Base-by-base conservation (phyloP, 768 basidiomycete genomes). In the Trametes coccinea region DNA sequence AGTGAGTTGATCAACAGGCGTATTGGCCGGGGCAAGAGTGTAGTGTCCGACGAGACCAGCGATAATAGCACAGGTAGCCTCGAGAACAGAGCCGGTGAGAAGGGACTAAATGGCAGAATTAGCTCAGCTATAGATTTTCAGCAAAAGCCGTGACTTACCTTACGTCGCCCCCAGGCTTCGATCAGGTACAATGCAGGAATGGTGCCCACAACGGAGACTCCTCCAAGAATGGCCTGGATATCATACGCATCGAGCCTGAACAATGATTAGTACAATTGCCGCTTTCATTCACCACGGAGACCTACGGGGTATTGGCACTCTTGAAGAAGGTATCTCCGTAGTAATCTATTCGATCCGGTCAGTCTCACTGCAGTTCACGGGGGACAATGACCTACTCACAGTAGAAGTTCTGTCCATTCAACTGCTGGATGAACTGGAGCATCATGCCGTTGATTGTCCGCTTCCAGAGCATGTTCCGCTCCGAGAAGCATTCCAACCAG, bases 281-380 rank as follows among this genome's bases (percentile, higher is more conserved):
- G n/a, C n/a, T n/a, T n/a, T n/a, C n/a, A n/a, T n/a, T n/a, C n/a
- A n/a, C n/a, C n/a, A n/a, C 27, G 6, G 37, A n/a, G 14, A 63
- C 82, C 63, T 67, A 85, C 84, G 78, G 66, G 13, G 87, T 88
- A 47, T 88, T 86, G 16, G 88, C 86, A 61, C 81, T 86, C 73
- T 88, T 75, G 78, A 92, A 93, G 80, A 92, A 92, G 0, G 86
- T 88, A 60, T 90, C 87, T 16, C 89, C 88, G 67, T 89, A 90
- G 71, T 90, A 90, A 69, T 90, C 88, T 89, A 64, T n/a, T 30
- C 31, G 11, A 29, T 16, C 48, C 61, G 46, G 59, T 71, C 56
- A 66, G 69, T 27, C 29, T 14, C 2, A 10, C 8, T 13, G 11
- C 27, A 16, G 13, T 31, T 31, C 30, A 13, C 4, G 14, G 4